phyloP scores from a whole-genome alignment of 2,329 filamentous ascomycete genomes.

The Colletotrichum sp. region DNA sequence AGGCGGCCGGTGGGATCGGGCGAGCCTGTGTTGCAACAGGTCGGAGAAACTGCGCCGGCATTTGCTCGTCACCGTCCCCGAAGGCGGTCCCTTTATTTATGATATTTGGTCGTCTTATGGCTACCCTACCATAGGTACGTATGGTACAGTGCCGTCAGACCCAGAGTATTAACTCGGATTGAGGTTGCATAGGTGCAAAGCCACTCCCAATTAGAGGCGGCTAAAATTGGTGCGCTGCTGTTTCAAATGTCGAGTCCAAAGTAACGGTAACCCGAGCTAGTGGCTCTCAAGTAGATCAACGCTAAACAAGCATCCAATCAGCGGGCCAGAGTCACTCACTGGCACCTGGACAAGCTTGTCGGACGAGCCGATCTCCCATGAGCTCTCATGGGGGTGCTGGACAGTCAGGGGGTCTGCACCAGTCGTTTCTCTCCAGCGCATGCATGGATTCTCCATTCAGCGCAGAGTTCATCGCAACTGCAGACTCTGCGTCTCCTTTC shows the following conservation, averaged over 20 bases:
- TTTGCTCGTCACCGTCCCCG: neutral
- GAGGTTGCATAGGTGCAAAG: neutral
- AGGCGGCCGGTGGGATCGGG: neutral
- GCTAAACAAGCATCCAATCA: constrained; percentile 8
- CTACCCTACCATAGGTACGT: neutral
- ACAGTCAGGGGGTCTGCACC: neutral
- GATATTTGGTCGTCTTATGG: neutral
- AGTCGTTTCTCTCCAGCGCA: neutral
- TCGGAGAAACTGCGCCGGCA: neutral
- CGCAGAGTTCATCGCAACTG: neutral
- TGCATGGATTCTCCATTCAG: neutral
- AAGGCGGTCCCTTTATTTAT: neutral
- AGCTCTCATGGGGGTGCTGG: neutral
- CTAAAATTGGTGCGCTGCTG: constrained; percentile 7
- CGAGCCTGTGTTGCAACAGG: neutral
- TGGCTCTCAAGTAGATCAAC: constrained; percentile 15
- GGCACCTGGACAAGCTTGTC: neutral
- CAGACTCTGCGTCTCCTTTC: neutral
- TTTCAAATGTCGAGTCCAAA: constrained; percentile 12
- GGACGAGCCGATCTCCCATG: neutral
- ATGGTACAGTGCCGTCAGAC: neutral
- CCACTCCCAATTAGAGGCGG: neutral
- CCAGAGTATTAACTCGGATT: neutral
- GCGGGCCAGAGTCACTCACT: neutral
- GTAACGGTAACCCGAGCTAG: constrained; percentile 13